These are phyloP conservation scores for Quercus variabilis DNA, from an alignment of 306 rosid genomes.

Conservation along the genomic window DNA sequence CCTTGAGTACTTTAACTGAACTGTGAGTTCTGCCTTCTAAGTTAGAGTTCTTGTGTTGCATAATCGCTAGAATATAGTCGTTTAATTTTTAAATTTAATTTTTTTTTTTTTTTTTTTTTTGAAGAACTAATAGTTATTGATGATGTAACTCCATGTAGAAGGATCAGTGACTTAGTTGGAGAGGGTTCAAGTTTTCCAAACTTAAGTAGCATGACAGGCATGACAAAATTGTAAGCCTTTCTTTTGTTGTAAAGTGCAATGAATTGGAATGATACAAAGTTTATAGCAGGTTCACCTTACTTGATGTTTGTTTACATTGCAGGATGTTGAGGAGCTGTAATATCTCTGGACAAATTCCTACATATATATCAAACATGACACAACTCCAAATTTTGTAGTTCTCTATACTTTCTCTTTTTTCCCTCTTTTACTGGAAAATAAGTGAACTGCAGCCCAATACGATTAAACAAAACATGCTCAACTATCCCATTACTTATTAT, in stretches of 20 bases:
- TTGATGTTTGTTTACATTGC: background rate
- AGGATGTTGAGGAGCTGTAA: conserved; percentile 32
- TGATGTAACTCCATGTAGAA: too few relatives aligned
- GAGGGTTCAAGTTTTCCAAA: conserved; percentile 11
- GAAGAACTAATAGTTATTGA: background rate
- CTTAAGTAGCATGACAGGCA: conserved; percentile 4
- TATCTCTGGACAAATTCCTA: conserved; percentile 9
- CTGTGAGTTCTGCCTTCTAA: too few relatives aligned
- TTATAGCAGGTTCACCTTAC: background rate
- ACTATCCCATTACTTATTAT: too few relatives aligned
- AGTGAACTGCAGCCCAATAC: too few relatives aligned
- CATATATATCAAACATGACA: background rate
- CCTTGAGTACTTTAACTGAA: too few relatives aligned
- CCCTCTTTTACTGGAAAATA: too few relatives aligned
- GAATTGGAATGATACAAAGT: background rate
- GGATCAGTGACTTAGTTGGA: background rate
- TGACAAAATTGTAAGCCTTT: conserved; percentile 13
- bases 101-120: too few relatives aligned
- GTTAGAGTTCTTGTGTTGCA: too few relatives aligned
- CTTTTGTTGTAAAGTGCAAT: too few relatives aligned
- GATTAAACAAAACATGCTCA: too few relatives aligned
- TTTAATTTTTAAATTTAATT: too few relatives aligned
- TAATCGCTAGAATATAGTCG: too few relatives aligned
- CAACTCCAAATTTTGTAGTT: background rate
- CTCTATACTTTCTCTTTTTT: background rate